Conservation (phyloP, 2,329 filamentous ascomycete species). For the Sclerotinia borealis region DNA sequence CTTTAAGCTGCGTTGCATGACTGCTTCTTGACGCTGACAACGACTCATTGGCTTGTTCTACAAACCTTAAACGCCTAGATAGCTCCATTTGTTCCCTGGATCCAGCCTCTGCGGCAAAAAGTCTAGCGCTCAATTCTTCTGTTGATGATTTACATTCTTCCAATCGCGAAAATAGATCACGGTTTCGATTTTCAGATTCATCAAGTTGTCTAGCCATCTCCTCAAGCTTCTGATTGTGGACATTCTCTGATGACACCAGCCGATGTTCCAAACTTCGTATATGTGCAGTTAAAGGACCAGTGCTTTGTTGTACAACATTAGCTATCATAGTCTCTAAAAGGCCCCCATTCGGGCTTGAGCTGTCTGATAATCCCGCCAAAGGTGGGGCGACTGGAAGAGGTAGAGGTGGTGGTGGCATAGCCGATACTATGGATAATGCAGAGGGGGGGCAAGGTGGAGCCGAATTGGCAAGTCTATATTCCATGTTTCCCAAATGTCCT, state of each 20-base stretch:
- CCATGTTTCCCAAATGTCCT: not conserved
- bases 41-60: not conserved
- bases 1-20: not conserved
- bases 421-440: not conserved
- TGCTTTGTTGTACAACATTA: not conserved
- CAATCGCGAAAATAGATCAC: not conserved
- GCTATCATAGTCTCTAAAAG: conserved; percentile 5
- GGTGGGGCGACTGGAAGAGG: not conserved
- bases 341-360: not conserved
- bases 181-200: not conserved
- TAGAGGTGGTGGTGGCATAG: conserved; percentile 3
- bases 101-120: not conserved
- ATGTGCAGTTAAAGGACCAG: not conserved
- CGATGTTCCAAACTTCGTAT: not conserved
- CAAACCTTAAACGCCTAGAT: not conserved
- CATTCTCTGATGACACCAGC: not conserved
- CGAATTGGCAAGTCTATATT: not conserved
- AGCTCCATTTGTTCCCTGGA: not conserved
- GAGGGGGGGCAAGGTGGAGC: not conserved
- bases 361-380: not conserved
- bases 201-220: not conserved
- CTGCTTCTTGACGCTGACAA: not conserved
- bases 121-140: not conserved
- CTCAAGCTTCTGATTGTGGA: not conserved
- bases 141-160: not conserved